Conservation (phyloP, 495 filamentous ascomycete genomes). For the Trichocladium antarcticum region DNA sequence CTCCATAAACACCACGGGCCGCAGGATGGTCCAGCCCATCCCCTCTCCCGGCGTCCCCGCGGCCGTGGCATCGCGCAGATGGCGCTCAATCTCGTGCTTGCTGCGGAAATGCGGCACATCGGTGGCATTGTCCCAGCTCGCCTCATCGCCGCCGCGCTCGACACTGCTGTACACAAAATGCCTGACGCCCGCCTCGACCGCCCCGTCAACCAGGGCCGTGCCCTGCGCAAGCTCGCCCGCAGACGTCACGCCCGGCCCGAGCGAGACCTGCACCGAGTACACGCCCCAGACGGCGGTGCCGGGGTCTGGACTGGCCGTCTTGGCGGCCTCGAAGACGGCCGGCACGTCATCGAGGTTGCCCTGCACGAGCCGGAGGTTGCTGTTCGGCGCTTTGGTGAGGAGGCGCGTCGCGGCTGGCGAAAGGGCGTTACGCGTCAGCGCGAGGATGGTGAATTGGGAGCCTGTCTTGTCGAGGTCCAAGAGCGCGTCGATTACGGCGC, state of each 20-base stretch:
- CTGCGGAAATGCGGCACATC: constrained; percentile 54
- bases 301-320: constrained; percentile 18
- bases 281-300: constrained; percentile 26
- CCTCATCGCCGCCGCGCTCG: constrained; percentile 52
- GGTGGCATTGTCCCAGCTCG: constrained; percentile 46
- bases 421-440: constrained; percentile 47
- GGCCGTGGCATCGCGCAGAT: constrained; percentile 37
- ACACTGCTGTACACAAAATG: constrained; percentile 61
- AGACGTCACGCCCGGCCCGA: constrained; percentile 37
- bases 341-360: constrained; percentile 47
- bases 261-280: constrained; percentile 31
- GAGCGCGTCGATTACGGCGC: constrained; percentile 47
- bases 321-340: constrained; percentile 42
- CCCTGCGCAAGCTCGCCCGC: constrained; percentile 53
- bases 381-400: constrained; percentile 18
- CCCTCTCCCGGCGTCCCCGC: constrained; percentile 10
- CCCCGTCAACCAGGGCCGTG: constrained; percentile 48
- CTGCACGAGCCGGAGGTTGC: constrained; percentile 44
- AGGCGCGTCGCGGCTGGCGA: constrained; percentile 43
- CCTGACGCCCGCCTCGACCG: constrained; percentile 45
- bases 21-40: constrained; percentile 52
- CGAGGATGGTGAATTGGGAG: constrained; percentile 36
- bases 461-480: constrained; percentile 17
- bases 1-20: constrained; percentile 60
- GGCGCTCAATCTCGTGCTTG: constrained; percentile 56